These are phyloP conservation scores for Irpex sp. DNA, from an alignment of 1,284 basidiomycete species.

Conservation along the genomic window DNA sequence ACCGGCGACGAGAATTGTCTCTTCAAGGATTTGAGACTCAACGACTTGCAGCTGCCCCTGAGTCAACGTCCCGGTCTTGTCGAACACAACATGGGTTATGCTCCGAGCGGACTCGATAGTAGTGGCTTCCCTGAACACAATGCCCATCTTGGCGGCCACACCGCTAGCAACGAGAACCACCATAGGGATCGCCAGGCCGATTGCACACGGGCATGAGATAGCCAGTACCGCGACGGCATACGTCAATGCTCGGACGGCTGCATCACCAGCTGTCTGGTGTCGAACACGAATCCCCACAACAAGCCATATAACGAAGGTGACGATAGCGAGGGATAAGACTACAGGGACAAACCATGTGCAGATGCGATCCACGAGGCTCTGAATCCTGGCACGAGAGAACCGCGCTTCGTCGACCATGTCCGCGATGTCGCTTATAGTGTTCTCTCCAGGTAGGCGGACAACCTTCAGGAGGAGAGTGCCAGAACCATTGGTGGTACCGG, in stretches of 20 bases:
- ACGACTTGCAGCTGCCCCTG: conserved; percentile 32
- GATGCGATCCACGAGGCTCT: conserved; percentile 36
- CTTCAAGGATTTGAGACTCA: conserved; percentile 20
- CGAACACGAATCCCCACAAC: conserved; percentile 30
- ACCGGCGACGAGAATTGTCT: conserved; percentile 9
- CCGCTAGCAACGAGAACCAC: conserved; percentile 33
- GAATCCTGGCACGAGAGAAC: conserved; percentile 33
- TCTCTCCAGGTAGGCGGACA: conserved; percentile 36
- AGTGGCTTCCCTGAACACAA: conserved; percentile 33
- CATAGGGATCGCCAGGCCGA: conserved; percentile 37
- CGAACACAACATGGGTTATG: conserved; percentile 36
- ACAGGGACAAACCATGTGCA: conserved; percentile 33
- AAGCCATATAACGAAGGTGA: conserved; percentile 37
- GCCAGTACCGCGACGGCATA: conserved; percentile 41
- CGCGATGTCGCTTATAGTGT: conserved; percentile 40
- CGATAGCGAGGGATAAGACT: conserved; percentile 27
- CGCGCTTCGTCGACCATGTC: conserved; percentile 36
- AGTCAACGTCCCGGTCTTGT: conserved; percentile 47
- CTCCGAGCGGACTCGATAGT: conserved; percentile 29
- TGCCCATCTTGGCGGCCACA: conserved; percentile 29
- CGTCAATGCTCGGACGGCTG: conserved; percentile 32
- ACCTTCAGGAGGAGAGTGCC: conserved; percentile 35
- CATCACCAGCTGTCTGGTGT: conserved; percentile 21
- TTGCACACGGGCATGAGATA: conserved; percentile 41
- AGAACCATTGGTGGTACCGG: conserved; percentile 37